These are phyloP conservation scores for Penicillium sp. DNA, from an alignment of 2,329 filamentous ascomycete genomes.

Conservation along the genomic window DNA sequence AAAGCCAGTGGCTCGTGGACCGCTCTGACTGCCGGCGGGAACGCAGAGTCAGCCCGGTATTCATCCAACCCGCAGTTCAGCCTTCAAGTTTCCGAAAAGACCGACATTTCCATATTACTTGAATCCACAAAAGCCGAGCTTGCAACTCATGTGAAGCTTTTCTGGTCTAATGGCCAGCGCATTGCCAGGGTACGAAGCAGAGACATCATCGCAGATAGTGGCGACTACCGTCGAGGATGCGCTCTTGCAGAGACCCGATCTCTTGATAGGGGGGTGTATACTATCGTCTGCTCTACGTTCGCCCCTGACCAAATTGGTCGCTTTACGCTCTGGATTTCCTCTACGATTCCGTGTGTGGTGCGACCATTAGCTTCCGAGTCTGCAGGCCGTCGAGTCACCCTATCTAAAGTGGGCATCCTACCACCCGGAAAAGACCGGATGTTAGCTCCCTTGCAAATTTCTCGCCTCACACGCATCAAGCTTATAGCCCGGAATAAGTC, in stretches of 20 bases:
- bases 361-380: conserved; percentile 66
- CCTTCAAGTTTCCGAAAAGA: conserved; percentile 55
- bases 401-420: conserved; percentile 48
- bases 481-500: conserved; percentile 53
- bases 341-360: conserved; percentile 55
- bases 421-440: conserved; percentile 54
- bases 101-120: conserved; percentile 70
- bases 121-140: conserved; percentile 65
- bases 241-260: conserved; percentile 63
- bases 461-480: conserved; percentile 61
- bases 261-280: conserved; percentile 74
- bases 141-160: conserved; percentile 79
- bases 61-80: conserved; percentile 85
- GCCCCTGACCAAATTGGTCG: conserved; percentile 72
- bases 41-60: conserved; percentile 72
- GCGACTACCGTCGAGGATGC: conserved; percentile 82
- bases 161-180: conserved; percentile 72
- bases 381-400: conserved; percentile 67
- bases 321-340: conserved; percentile 74
- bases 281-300: conserved; percentile 86
- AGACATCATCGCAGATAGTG: conserved; percentile 78
- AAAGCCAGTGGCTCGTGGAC: conserved; percentile 70
- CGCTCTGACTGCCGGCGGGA: conserved; percentile 76
- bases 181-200: conserved; percentile 66
- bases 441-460: conserved; percentile 50